These are phyloP conservation scores for Abrus precatorius DNA, from an alignment of 306 rosid species.

Conservation along the genomic window DNA sequence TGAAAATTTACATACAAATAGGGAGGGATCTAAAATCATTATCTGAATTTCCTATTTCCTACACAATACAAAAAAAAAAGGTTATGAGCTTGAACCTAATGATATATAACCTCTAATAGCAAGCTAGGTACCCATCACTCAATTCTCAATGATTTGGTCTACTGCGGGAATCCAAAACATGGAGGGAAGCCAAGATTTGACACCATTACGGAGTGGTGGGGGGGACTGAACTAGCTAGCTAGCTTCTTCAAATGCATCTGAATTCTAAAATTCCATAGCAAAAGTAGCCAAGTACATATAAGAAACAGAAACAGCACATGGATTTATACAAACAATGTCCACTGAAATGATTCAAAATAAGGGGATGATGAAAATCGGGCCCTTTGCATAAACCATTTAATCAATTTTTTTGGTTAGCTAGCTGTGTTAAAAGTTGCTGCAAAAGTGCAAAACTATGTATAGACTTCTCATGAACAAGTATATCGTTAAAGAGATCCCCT, in stretches of 20 bases:
- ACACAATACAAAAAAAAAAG: not conserved
- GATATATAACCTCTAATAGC: not conserved
- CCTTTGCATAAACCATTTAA: not conserved
- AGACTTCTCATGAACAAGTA: not conserved
- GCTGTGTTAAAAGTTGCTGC: not conserved
- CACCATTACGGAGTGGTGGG: slow-evolving; percentile 55
- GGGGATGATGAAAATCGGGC: not conserved
- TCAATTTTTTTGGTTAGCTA: not conserved
- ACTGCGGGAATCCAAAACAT: slow-evolving; percentile 46
- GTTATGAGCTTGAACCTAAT: slow-evolving; percentile 2
- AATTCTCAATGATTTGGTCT: slow-evolving; percentile 43
- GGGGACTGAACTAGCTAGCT: slow-evolving; percentile 33
- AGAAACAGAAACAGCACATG: slow-evolving; percentile 44
- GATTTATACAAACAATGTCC: slow-evolving; percentile 18
- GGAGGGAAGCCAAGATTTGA: slow-evolving; percentile 59
- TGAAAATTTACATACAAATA: not conserved
- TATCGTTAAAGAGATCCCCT: slow-evolving; percentile 23
- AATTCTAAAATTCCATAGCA: slow-evolving; percentile 22
- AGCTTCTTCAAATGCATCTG: slow-evolving; percentile 25
- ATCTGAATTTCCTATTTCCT: too few relatives aligned
- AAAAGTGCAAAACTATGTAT: not conserved
- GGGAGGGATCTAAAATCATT: not conserved
- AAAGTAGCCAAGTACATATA: slow-evolving; percentile 13
- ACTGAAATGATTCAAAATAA: slow-evolving; percentile 24
- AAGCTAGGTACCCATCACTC: not conserved